Percentiles rank a stretch among this genome's conserved stretches.
These are phyloP conservation scores for Pyracantha coccinea DNA, from an alignment of 331 rosid genomes.

Conservation along the genomic window DNA sequence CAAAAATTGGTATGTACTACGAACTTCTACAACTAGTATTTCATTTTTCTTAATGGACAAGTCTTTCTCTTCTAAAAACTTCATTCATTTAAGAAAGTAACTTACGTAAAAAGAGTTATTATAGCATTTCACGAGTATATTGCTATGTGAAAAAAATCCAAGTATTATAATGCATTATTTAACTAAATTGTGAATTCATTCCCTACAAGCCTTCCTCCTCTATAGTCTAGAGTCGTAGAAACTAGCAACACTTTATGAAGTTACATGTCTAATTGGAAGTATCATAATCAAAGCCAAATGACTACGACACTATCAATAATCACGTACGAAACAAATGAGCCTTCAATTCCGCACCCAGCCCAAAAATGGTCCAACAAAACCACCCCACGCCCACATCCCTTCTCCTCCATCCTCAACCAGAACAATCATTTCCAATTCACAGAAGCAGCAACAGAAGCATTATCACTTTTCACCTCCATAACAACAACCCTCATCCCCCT, in stretches of 20 bases:
- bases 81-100: not conserved
- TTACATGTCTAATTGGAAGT: no score
- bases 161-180: no score
- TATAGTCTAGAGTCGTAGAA: not conserved
- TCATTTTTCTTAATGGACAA: not conserved
- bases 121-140: not conserved
- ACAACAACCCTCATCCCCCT: not conserved
- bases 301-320: not conserved
- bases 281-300: no score
- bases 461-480: no score
- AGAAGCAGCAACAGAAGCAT: no score
- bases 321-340: not conserved
- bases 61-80: not conserved
- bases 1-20: not conserved
- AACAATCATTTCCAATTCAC: not conserved
- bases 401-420: not conserved
- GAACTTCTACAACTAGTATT: not conserved
- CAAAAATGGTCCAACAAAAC: not conserved
- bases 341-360: not conserved
- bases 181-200: no score
- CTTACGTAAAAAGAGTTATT: no score
- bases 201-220: rapidly evolving
- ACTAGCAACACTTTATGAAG: not conserved
- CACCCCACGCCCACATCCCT: not conserved
- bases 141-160: no score